Conservation (phyloP, 306 rosid species). For the Chamaecrista fasciculata region DNA sequence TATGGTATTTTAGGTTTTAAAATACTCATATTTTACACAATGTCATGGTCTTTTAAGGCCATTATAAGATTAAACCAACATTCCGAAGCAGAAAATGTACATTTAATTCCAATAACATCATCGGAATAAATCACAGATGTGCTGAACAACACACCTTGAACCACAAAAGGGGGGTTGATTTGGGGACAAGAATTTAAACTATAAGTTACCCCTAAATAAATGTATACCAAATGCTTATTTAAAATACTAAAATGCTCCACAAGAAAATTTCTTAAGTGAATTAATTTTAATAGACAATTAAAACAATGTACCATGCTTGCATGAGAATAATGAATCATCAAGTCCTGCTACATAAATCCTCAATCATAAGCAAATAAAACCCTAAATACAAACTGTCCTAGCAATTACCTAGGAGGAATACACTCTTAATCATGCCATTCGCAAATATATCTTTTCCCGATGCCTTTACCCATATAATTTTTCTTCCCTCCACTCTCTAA, state of each 20-base stretch:
- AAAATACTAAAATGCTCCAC: background rate
- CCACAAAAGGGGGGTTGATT: no score
- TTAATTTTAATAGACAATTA: background rate
- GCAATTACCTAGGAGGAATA: background rate
- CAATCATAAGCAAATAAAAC: background rate
- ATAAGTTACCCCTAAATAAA: no score
- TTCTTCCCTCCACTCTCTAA: slow-evolving; percentile 10
- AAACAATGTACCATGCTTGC: slow-evolving; percentile 2
- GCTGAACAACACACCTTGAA: no score
- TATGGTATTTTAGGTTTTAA: no score
- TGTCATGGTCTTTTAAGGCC: no score
- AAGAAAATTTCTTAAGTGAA: background rate
- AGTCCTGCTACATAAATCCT: slow-evolving; percentile 6
- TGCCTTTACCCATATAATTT: slow-evolving; percentile 1
- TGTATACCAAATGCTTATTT: no score
- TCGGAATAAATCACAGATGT: no score
- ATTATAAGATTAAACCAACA: no score
- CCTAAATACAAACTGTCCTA: background rate
- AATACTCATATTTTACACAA: no score
- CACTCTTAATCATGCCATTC: background rate
- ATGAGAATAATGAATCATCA: background rate
- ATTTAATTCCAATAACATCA: no score
- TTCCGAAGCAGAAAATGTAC: no score
- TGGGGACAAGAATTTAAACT: no score
- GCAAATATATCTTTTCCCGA: slow-evolving; percentile 3